phyloP scores from a whole-genome alignment of 768 basidiomycete species.

The Rhodotorula taiwanensis region DNA sequence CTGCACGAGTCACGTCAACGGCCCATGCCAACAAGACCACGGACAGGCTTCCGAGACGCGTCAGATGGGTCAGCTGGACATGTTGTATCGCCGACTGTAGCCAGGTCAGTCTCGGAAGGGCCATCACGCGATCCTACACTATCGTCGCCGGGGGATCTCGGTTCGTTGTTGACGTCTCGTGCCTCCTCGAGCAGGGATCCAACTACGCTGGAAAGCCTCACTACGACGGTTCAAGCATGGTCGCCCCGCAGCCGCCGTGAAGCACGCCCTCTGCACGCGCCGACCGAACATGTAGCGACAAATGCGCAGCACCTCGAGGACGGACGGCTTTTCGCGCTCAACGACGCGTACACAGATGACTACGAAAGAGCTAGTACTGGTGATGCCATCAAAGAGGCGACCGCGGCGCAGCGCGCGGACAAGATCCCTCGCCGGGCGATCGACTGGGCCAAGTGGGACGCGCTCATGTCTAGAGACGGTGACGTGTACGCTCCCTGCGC shows the following conservation, averaged over 20 bases:
- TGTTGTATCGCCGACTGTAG: too few species aligned
- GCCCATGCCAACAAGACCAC: too few species aligned
- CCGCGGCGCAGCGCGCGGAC: neutral
- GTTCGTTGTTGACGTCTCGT: too few species aligned
- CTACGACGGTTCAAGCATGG: neutral
- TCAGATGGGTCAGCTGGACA: too few species aligned
- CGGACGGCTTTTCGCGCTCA: neutral
- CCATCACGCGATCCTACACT: too few species aligned
- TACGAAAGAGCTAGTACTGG: neutral
- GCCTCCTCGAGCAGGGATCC: constrained; percentile 1
- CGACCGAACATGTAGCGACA: neutral
- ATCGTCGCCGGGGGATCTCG: too few species aligned
- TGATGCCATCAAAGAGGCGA: neutral
- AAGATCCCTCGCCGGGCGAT: neutral
- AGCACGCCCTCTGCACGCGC: neutral
- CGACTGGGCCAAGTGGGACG: constrained; percentile 15
- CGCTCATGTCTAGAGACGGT: neutral
- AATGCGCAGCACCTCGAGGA: neutral
- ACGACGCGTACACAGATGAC: neutral
- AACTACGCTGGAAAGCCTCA: neutral
- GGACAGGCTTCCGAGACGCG: too few species aligned
- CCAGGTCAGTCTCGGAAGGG: too few species aligned
- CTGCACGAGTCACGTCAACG: too few species aligned
- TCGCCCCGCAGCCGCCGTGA: neutral
- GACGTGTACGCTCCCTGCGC: neutral